Conservation (phyloP, 225 moss, liverwort and hornwort genomes). For the Neckera pumila region DNA sequence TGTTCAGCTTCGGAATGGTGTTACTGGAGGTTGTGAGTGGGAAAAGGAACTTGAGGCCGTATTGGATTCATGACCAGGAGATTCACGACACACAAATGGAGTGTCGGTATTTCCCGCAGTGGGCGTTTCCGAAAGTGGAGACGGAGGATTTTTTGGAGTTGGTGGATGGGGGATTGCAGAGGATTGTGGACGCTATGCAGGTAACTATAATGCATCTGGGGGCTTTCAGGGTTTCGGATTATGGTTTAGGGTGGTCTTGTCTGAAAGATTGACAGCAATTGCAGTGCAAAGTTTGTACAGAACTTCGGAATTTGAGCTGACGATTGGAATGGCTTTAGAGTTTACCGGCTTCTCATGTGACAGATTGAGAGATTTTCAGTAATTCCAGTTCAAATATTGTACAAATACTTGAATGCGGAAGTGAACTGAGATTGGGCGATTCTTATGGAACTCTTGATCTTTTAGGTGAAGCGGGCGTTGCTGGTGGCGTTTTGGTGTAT, state of each 20-base stretch:
- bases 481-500: not conserved
- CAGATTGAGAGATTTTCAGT: not conserved
- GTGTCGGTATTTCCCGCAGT: not conserved
- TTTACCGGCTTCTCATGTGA: not conserved
- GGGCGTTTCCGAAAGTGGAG: conserved; percentile 4
- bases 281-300: not conserved
- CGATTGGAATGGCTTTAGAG: too few relatives aligned
- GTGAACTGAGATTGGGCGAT: not conserved
- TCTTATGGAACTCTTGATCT: not conserved
- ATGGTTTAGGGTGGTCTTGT: not conserved
- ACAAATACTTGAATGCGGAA: not conserved
- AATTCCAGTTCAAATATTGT: too few relatives aligned
- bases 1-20: conserved; percentile 3
- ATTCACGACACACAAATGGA: not conserved
- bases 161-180: not conserved
- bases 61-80: not conserved
- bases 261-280: not conserved
- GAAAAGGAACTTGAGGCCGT: not conserved
- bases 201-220: not conserved
- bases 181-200: not conserved
- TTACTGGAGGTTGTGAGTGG: conserved; percentile 8
- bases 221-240: not conserved
- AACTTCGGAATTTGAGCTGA: not conserved
- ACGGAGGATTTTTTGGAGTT: not conserved
- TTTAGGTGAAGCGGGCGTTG: not conserved